Conservation (phyloP, 1,139 yeast genomes). For the Zygosaccharomyces sapae region DNA sequence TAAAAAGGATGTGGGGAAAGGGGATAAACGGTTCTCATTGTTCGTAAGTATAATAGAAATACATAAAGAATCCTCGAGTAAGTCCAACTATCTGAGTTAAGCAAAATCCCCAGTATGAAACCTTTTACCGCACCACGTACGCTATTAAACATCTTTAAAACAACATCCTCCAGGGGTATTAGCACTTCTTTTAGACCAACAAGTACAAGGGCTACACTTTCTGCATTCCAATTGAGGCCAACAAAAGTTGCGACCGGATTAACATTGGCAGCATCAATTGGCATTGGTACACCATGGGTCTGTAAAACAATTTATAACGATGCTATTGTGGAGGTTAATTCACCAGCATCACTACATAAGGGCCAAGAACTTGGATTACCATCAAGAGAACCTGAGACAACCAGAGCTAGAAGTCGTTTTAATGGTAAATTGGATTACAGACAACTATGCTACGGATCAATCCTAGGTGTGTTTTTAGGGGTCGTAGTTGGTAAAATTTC, state of each 20-base stretch:
- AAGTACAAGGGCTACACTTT: neutral
- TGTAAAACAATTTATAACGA: slow-evolving; percentile 19
- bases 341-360: slow-evolving; percentile 8
- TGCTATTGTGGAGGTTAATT: slow-evolving; percentile 18
- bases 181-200: slow-evolving; percentile 3
- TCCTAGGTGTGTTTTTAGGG: slow-evolving; percentile 23
- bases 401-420: slow-evolving; percentile 20
- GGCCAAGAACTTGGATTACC: slow-evolving; percentile 18
- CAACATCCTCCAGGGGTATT: slow-evolving; percentile 4
- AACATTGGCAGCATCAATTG: slow-evolving; percentile 15
- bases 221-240: neutral
- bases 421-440: slow-evolving; percentile 32
- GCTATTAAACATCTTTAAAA: slow-evolving; percentile 8
- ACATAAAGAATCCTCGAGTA: neutral
- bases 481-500: slow-evolving; percentile 25
- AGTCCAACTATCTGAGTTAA: neutral
- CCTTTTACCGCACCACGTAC: slow-evolving; percentile 9
- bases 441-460: slow-evolving; percentile 25
- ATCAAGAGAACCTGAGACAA: slow-evolving; percentile 10
- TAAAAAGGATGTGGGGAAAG: slow-evolving; percentile 5
- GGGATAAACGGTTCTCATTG: neutral
- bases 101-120: slow-evolving; percentile 5
- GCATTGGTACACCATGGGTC: slow-evolving; percentile 16
- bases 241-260: slow-evolving; percentile 13
- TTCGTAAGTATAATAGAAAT: neutral